These are phyloP conservation scores for Akanthomyces muscarius DNA, from an alignment of 2,329 filamentous ascomycete species.

Conservation along the genomic window DNA sequence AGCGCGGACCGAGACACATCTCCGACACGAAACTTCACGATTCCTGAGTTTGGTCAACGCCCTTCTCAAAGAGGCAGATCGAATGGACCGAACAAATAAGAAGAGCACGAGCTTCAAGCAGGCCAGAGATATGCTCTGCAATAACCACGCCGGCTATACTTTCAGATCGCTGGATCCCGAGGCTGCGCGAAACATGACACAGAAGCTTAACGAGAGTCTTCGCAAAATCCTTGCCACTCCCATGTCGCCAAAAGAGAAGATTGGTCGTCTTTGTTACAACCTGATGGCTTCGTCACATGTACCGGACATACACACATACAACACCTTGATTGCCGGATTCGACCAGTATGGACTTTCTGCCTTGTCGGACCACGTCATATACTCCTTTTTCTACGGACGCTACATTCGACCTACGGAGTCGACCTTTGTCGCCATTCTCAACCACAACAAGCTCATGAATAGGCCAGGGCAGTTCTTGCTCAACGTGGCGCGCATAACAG, in stretches of 20 bases:
- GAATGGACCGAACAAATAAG: constrained; percentile 21
- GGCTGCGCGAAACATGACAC: constrained; percentile 25
- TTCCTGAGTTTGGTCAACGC: constrained; percentile 28
- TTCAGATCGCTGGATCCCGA: constrained; percentile 28
- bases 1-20: constrained; percentile 25
- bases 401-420: constrained; percentile 44
- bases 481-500: constrained; percentile 44
- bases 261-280: constrained; percentile 56
- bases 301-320: constrained; percentile 67
- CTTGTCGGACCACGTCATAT: constrained; percentile 50
- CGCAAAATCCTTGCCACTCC: constrained; percentile 27
- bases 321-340: constrained; percentile 66
- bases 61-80: constrained; percentile 28
- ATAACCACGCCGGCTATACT: constrained; percentile 23
- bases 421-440: constrained; percentile 46
- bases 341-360: constrained; percentile 45
- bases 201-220: constrained; percentile 29
- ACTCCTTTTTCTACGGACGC: constrained; percentile 45
- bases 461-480: constrained; percentile 42
- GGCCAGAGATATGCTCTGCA: constrained; percentile 24
- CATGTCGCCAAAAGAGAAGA: constrained; percentile 30
- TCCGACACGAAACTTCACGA: constrained; percentile 26
- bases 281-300: constrained; percentile 58
- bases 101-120: constrained; percentile 29
- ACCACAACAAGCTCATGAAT: constrained; percentile 43